Base-by-base conservation (phyloP, 768 basidiomycete species). In the Steccherinum ochraceum region DNA sequence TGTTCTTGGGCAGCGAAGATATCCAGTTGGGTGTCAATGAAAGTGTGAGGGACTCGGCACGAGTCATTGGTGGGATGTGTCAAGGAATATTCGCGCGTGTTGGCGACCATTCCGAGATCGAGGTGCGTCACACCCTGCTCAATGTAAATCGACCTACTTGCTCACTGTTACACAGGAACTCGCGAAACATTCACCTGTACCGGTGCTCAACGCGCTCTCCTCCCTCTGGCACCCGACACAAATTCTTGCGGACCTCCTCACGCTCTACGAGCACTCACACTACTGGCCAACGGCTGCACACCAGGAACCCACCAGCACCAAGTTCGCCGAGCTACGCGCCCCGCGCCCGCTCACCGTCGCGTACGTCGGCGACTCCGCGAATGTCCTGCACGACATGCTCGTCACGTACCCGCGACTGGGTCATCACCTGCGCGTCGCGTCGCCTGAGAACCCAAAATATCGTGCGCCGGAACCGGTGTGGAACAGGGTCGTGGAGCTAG, bases 11-110 rank as follows among this genome's bases (percentile, higher is more conserved):
- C 2, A 70, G 69, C 44, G 85, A 87, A 2, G 96, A 98, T 63
- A 94, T 97, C 49, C 96, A 99, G 59, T 74, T 99, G 19, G 95
- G 95, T 44, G 93, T 97, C 40, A 99, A 96, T 67, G 96, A 99
- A 76, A 80, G 74, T 24, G 65, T 81, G 3, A 73, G 88, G 39
- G 96, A 99, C 70, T 83, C 89, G 0, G 86, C 91, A 12, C 77
- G 84, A 21, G 91, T 99, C 10, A 81, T 98, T 54, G 87, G 90
- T 2, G 89, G 90, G 3, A 96, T 98, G 94, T 89, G 86, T 51
- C 85, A 97, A 67, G 96, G 94, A 12, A 90, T 98, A 50, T 95
- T 98, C 71, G 95, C 96, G 21, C 86, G 96, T 43, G 94, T 99
- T 3, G 93, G 92, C 3, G 86, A 80, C 24, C 96, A 99, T 67